Evolutionary conservation across 768 basidiomycete species (phyloP), one percentile per base, ranked within the genome.

Genomic region (Tremella yokohamensis): DNA sequence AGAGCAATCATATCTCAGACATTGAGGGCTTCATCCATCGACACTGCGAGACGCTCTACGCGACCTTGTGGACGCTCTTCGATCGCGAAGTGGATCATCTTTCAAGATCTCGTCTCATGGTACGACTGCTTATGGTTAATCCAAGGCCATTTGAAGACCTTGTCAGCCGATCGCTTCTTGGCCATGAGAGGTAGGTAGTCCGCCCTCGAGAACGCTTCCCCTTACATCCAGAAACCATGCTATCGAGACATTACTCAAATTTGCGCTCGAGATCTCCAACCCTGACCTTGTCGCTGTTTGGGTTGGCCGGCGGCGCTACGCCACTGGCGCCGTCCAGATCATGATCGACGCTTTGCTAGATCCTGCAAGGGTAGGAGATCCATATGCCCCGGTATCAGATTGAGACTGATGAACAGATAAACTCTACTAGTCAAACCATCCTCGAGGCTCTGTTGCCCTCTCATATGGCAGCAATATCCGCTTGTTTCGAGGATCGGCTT

Each of bases 401-500:
- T 4, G 15, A 8, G 15, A 16, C 42, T 45, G 42, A 45, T 22
- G n/a, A 4, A 6, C 22, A 45, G 42, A n/a, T 57, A 22, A 26
- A 52, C 13, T 54, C 62, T 3, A 63, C 58, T 34, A 49, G 58
- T 34, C 38, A 61, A 38, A 57, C 59, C 39, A 56, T 66, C 13
- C 40, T 60, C 8, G 11, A 62, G 13, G 8, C 40, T 9, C 19
- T 72, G 16, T 40, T 64, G 7, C 60, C 68, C 0, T 42, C 60
- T 1, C 70, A 67, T 3, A 52, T 67, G 6, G 29, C 42, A 34
- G 63, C 62, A 8, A 56, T 69, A 39, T 67, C 70, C 1, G 19
- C 19, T 6, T 65, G 65, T 44, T 69, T 64, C 37, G 68, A 69
- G 39, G 68, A 65, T 25, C 58, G 48, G 26, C 54, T 72, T 24